phyloP scores from a whole-genome alignment of 2,329 filamentous ascomycete species.

The Penicillium sp. region DNA sequence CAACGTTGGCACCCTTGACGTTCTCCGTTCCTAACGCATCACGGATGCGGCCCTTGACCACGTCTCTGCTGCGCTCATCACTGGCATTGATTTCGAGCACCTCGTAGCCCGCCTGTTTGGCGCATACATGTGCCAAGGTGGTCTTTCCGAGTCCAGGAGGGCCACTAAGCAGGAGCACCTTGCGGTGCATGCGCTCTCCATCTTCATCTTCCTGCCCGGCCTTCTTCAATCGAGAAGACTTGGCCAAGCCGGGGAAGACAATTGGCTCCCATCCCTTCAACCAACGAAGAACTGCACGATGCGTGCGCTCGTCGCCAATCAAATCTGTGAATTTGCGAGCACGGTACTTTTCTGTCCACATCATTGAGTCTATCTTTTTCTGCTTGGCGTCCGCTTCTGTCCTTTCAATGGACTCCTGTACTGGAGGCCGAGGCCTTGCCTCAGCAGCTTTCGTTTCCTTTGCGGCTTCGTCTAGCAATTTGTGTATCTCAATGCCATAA shows the following conservation, averaged over 20 bases:
- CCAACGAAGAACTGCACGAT: constrained; percentile 87
- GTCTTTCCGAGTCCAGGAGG: constrained; percentile 95
- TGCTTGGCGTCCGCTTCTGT: constrained; percentile 23
- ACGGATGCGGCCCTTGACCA: constrained; percentile 87
- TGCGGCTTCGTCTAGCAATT: constrained; percentile 71
- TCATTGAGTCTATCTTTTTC: constrained; percentile 37
- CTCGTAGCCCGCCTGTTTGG: constrained; percentile 92
- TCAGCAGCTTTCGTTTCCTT: constrained; percentile 51
- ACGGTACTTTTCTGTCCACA: constrained; percentile 98
- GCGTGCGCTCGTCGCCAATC: constrained; percentile 91
- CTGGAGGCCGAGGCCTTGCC: constrained; percentile 18
- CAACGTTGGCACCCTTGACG: constrained; percentile 67
- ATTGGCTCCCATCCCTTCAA: constrained; percentile 91
- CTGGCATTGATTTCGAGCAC: constrained; percentile 97
- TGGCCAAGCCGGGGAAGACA: constrained; percentile 79
- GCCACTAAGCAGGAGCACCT: constrained; percentile 86
- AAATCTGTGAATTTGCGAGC: constrained; percentile 89
- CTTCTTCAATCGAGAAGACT: constrained; percentile 58
- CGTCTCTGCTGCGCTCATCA: constrained; percentile 85
- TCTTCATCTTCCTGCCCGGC: constrained; percentile 53
- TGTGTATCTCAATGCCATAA: constrained; percentile 91
- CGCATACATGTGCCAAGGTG: constrained; percentile 93
- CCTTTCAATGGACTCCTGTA: constrained; percentile 39
- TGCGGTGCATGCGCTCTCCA: constrained; percentile 77
- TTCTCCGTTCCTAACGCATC: constrained; percentile 94